phyloP scores from a whole-genome alignment of 495 filamentous ascomycete species.

The Articulospora tetracladia region DNA sequence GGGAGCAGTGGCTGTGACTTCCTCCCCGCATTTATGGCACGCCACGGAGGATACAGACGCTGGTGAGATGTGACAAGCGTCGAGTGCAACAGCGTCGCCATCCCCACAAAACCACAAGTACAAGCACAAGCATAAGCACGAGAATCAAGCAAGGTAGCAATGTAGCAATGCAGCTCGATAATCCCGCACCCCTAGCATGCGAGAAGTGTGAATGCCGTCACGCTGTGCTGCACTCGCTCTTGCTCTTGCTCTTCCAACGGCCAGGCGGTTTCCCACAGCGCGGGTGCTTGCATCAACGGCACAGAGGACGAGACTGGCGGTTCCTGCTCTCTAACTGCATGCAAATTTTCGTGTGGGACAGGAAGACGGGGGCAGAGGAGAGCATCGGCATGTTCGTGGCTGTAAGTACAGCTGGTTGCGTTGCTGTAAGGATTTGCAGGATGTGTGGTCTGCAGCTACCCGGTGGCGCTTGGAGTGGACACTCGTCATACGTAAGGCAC shows the following conservation, averaged over 20 bases:
- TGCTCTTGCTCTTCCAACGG: background rate
- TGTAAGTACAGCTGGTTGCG: background rate
- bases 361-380: background rate
- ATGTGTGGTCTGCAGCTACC: background rate
- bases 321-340: too few species aligned
- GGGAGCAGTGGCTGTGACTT: too few species aligned
- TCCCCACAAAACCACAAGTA: background rate
- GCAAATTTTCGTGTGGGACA: background rate
- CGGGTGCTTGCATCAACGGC: background rate
- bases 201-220: background rate
- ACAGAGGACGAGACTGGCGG: background rate
- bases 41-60: too few species aligned
- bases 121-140: background rate
- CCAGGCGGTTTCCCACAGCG: background rate
- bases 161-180: too few species aligned
- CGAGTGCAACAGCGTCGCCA: background rate
- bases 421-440: background rate
- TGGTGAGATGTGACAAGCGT: too few species aligned
- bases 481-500: too few species aligned
- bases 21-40: too few species aligned
- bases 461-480: background rate
- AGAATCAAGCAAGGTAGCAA: background rate
- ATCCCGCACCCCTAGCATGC: background rate
- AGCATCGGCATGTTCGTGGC: background rate
- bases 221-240: too few species aligned